A percentile compares a stretch with the other conserved stretches of the same genome.
These are phyloP conservation scores for Mycena rosella DNA, from an alignment of 768 basidiomycete genomes.

Conservation along the genomic window DNA sequence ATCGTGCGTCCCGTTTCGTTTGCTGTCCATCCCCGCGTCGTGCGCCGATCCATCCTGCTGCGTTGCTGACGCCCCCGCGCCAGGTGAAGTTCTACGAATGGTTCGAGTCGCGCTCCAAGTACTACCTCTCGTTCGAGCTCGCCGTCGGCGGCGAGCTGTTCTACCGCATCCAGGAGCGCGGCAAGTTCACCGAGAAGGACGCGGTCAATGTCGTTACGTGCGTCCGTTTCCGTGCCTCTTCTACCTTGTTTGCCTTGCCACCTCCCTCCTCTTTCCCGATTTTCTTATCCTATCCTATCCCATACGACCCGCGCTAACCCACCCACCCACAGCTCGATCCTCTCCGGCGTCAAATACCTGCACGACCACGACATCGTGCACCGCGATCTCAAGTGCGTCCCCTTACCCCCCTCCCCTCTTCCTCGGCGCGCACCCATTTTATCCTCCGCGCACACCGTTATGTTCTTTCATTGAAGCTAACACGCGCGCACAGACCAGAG, in stretches of 20 bases:
- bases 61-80: neutral
- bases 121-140: constrained; percentile 95
- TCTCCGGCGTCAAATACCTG: constrained; percentile 90
- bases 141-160: constrained; percentile 96
- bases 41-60: no score
- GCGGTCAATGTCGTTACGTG: constrained; percentile 83
- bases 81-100: constrained; percentile 97
- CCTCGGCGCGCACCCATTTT: no score
- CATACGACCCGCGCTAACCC: no score
- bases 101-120: constrained; percentile 95
- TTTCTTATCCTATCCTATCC: no score
- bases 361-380: constrained; percentile 96
- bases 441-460: no score
- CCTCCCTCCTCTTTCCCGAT: no score
- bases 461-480: constrained; percentile 11
- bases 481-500: constrained; percentile 74
- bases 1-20: constrained; percentile 68
- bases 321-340: constrained; percentile 67
- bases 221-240: constrained; percentile 41
- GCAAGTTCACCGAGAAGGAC: constrained; percentile 95
- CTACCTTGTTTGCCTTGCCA: no score
- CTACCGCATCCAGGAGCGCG: constrained; percentile 84
- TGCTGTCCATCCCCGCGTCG: no score
- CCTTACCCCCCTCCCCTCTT: neutral
- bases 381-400: constrained; percentile 88